Conservation (phyloP, 805 yeast genomes). For the Metschnikowia cubensis region DNA sequence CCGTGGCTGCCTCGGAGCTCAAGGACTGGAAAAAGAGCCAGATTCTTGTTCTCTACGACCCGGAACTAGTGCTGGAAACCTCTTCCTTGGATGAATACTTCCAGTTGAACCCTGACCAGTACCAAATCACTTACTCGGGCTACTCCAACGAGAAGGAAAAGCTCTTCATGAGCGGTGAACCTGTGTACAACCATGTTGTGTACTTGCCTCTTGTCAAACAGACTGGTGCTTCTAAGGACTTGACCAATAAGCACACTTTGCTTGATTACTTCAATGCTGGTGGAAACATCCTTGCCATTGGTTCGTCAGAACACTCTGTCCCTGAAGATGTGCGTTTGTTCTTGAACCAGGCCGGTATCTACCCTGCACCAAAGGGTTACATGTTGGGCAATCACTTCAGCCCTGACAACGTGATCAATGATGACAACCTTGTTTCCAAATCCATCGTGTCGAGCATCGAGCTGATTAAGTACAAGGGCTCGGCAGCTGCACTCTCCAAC, state of each 20-base stretch:
- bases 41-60: conserved; percentile 35
- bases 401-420: conserved; percentile 29
- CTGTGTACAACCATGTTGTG: conserved; percentile 28
- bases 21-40: conserved; percentile 8
- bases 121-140: conserved; percentile 19
- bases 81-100: conserved; percentile 10
- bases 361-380: conserved; percentile 74
- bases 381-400: conserved; percentile 63
- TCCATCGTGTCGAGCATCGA: conserved; percentile 18
- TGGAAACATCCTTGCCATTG: conserved; percentile 69
- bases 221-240: conserved; percentile 27
- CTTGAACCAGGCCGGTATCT: conserved; percentile 76
- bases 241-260: conserved; percentile 40
- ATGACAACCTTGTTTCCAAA: conserved; percentile 25
- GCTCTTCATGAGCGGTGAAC: conserved; percentile 24
- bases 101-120: conserved; percentile 8
- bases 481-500: conserved; percentile 68
- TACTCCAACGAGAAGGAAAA: conserved; percentile 20
- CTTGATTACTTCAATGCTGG: conserved; percentile 60
- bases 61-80: conserved; percentile 15
- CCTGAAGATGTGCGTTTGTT: conserved; percentile 53
- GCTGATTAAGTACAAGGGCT: conserved; percentile 37
- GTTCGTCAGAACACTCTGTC: conserved; percentile 39
- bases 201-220: conserved; percentile 36
- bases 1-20: conserved; percentile 6